phyloP scores from a whole-genome alignment of 257 asterid species.

The Fraxinus excelsior region DNA sequence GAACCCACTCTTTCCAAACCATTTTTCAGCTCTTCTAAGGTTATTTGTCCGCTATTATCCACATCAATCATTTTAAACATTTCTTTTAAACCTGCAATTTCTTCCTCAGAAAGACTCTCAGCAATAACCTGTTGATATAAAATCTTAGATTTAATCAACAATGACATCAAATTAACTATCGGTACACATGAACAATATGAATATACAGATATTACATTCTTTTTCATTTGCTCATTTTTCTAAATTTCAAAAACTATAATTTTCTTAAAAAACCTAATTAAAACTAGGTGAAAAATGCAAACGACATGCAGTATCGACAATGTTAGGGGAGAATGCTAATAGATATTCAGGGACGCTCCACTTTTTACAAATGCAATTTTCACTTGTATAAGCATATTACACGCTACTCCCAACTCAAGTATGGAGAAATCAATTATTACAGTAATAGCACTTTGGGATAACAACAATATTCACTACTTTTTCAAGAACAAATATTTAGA shows the following conservation, averaged over 20 bases:
- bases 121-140: constrained; percentile 68
- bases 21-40: constrained; percentile 77
- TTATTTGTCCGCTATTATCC: constrained; percentile 84
- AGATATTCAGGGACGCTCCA: not conserved
- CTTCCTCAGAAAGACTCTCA: constrained; percentile 82
- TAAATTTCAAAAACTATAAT: not conserved
- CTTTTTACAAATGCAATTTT: not conserved
- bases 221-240: not conserved
- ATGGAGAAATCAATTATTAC: not conserved
- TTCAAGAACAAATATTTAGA: not conserved
- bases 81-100: constrained; percentile 84
- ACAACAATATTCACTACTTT: not conserved
- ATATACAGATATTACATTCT: not conserved
- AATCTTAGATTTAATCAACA: not conserved
- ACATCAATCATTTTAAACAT: constrained; percentile 79
- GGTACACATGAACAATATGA: not conserved
- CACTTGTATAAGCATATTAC: not conserved
- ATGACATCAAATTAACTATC: constrained; percentile 10
- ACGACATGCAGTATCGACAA: not conserved
- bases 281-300: not conserved
- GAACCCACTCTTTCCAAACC: constrained; percentile 80
- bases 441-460: not conserved
- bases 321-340: not conserved
- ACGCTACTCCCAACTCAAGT: not conserved
- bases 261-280: not conserved